Evolutionary conservation across 768 basidiomycete species (phyloP).

Genomic region (Mycena indigotica): DNA sequence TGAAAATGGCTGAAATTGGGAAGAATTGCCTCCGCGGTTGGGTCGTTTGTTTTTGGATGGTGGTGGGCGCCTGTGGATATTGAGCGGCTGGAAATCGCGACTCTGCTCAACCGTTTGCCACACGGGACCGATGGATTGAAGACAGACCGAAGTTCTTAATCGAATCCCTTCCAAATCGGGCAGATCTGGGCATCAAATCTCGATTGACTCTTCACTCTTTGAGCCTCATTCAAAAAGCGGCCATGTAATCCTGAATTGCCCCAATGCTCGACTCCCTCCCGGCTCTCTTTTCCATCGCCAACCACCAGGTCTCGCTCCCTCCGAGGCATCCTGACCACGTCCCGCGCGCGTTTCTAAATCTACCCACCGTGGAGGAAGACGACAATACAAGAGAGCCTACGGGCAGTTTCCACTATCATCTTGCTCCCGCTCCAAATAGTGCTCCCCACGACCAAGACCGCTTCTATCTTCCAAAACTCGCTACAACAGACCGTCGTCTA

Average conservation of each 20-base stretch:
- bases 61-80: neutral
- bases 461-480: slow-evolving; percentile 31
- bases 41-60: neutral
- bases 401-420: slow-evolving; percentile 1
- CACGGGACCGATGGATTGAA: neutral
- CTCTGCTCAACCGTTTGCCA: neutral
- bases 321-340: neutral
- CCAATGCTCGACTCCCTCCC: slow-evolving; percentile 5
- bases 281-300: neutral
- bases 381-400: neutral
- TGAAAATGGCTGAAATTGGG: neutral
- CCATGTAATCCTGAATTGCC: neutral
- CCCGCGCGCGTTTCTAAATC: neutral
- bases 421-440: slow-evolving; percentile 31
- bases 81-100: neutral
- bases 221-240: neutral
- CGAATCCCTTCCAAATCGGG: neutral
- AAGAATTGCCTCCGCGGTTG: neutral
- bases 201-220: neutral
- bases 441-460: slow-evolving; percentile 48
- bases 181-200: neutral
- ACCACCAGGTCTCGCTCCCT: neutral
- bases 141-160: neutral
- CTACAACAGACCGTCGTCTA: slow-evolving; percentile 55
- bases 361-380: slow-evolving; percentile 3